Evolutionary conservation across 768 basidiomycete genomes (phyloP).

Genomic region (Boletus fagicola): DNA sequence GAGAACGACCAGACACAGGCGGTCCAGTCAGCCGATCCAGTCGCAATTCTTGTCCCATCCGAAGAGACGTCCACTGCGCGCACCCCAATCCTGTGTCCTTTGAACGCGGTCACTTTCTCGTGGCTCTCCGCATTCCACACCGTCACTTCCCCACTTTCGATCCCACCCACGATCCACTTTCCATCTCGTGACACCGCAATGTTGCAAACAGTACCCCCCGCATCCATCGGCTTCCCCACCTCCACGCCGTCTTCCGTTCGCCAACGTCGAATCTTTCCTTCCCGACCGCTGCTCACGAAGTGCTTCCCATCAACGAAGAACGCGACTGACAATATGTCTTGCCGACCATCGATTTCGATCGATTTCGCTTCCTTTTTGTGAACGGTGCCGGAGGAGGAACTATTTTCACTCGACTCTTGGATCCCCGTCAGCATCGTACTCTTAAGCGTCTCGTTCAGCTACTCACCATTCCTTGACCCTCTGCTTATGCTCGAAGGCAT

Average conservation of each 20-base stretch:
- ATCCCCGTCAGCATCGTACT: not conserved
- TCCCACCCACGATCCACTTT: not conserved
- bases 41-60: not conserved
- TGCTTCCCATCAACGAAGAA: not conserved
- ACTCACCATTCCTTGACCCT: not conserved
- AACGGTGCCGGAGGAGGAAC: not conserved
- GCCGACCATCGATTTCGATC: not conserved
- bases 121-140: not conserved
- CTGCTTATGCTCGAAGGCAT: not conserved
- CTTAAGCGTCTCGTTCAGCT: not conserved
- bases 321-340: not conserved
- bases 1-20: not conserved
- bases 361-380: not conserved
- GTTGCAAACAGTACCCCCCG: not conserved
- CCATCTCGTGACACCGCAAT: not conserved
- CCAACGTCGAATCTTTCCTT: not conserved
- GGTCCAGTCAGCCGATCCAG: not conserved
- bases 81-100: not conserved
- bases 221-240: not conserved
- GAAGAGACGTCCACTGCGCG: not conserved
- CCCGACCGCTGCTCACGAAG: not conserved
- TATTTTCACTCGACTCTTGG: not conserved
- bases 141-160: not conserved
- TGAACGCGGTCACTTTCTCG: not conserved
- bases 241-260: not conserved